Percentiles rank a stretch among this genome's conserved stretches.
phyloP scores from a whole-genome alignment of 768 basidiomycete genomes.

The Rhodotorula toruloides region DNA sequence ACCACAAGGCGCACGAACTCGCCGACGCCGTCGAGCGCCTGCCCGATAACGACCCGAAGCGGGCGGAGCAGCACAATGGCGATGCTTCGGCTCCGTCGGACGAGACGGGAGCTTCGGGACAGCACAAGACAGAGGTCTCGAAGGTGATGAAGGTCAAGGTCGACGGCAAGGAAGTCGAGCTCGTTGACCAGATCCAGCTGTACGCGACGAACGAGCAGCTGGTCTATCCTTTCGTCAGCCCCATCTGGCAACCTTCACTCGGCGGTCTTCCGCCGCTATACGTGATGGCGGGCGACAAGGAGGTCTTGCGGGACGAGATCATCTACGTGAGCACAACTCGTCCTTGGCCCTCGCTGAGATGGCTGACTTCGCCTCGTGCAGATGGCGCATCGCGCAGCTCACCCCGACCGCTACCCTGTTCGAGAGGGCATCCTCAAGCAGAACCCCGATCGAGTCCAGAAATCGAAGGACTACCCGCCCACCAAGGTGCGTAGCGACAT shows the following conservation, averaged over 20 bases:
- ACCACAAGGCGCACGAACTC: constrained; percentile 25
- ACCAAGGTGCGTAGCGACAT: constrained; percentile 28
- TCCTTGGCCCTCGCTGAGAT: neutral
- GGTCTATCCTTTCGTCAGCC: constrained; percentile 67
- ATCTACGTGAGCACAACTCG: constrained; percentile 60
- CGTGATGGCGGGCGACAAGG: constrained; percentile 75
- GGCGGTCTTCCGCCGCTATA: constrained; percentile 85
- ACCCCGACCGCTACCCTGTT: constrained; percentile 67
- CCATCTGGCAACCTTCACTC: constrained; percentile 68
- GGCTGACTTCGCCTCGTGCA: constrained; percentile 6
- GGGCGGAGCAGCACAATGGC: constrained; percentile 8
- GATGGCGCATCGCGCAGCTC: constrained; percentile 77
- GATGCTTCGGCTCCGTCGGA: neutral
- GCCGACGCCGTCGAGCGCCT: constrained; percentile 16
- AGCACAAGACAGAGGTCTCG: constrained; percentile 27
- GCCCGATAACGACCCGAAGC: constrained; percentile 9
- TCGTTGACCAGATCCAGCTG: constrained; percentile 60
- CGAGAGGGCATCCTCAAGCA: constrained; percentile 56
- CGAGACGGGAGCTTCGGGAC: neutral
- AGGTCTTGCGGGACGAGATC: constrained; percentile 86
- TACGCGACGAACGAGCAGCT: constrained; percentile 73
- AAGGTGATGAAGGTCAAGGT: constrained; percentile 41
- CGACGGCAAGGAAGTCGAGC: constrained; percentile 46
- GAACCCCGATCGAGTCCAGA: constrained; percentile 41
- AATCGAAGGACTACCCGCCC: constrained; percentile 30